Conservation (phyloP, 179 eudicot species). For the Corrigiola litoralis region DNA sequence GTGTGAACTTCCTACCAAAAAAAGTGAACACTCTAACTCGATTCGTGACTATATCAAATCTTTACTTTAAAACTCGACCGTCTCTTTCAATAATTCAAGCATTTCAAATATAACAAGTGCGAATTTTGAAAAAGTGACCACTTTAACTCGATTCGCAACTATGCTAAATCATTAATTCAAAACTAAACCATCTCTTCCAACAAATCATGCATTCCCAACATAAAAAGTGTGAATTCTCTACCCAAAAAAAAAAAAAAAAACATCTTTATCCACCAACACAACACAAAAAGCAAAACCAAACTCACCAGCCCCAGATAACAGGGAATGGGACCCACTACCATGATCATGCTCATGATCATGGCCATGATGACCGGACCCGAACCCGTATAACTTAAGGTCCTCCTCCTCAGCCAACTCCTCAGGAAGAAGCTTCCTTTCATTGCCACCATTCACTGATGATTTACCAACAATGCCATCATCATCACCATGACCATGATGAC, state of each 20-base stretch:
- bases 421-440: slow-evolving; percentile 46
- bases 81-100: too few relatives aligned
- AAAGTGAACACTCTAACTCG: too few relatives aligned
- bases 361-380: slow-evolving; percentile 31
- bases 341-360: slow-evolving; percentile 26
- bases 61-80: too few relatives aligned
- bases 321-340: slow-evolving; percentile 33
- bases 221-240: too few relatives aligned
- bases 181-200: background rate
- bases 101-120: too few relatives aligned
- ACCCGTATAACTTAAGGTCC: slow-evolving; percentile 61
- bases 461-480: background rate
- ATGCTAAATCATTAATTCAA: background rate
- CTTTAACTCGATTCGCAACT: too few relatives aligned
- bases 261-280: background rate
- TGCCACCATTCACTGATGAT: background rate
- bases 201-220: too few relatives aligned
- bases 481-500: slow-evolving; percentile 25
- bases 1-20: too few relatives aligned
- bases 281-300: background rate
- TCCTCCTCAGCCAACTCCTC: slow-evolving; percentile 95
- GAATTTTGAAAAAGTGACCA: too few relatives aligned
- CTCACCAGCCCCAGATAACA: slow-evolving; percentile 61
- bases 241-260: background rate
- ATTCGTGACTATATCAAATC: too few relatives aligned